phyloP scores from a whole-genome alignment of 352 stramenopile genomes.

The Phytopythium ostracodes region DNA sequence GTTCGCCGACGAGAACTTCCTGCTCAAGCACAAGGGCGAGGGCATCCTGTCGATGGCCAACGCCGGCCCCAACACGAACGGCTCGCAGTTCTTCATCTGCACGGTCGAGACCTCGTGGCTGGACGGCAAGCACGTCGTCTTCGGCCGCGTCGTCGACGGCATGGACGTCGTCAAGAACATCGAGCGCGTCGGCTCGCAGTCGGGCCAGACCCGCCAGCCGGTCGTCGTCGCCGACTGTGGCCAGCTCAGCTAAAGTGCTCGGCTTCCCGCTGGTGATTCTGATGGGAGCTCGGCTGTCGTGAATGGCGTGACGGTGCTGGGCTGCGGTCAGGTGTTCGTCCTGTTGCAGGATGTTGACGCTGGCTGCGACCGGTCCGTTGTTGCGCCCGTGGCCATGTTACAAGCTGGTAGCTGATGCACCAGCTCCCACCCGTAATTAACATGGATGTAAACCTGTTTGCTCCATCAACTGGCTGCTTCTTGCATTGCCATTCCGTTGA shows the following conservation, averaged over 20 bases:
- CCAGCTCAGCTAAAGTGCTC: constrained; percentile 53
- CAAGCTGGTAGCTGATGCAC: too few relatives aligned
- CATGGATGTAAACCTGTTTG: background rate
- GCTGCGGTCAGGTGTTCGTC: too few relatives aligned
- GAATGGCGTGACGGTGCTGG: too few relatives aligned
- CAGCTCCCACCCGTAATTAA: background rate
- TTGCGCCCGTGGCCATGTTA: too few relatives aligned
- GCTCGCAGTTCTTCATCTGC: constrained; percentile 97
- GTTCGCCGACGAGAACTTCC: constrained; percentile 97
- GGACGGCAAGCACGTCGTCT: constrained; percentile 91
- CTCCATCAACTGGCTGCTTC: background rate
- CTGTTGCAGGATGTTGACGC: too few relatives aligned
- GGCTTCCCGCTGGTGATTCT: too few relatives aligned
- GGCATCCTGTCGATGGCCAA: constrained; percentile 97
- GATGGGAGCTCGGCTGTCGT: too few relatives aligned
- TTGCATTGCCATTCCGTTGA: background rate
- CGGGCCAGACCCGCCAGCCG: constrained; percentile 84
- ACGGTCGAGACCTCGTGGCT: constrained; percentile 89
- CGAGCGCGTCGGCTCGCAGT: constrained; percentile 93
- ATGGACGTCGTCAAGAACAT: constrained; percentile 98
- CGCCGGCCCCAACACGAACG: constrained; percentile 95
- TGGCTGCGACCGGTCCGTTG: background rate
- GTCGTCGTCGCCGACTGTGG: constrained; percentile 96
- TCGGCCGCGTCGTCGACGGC: constrained; percentile 95
- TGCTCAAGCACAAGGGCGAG: constrained; percentile 82